Evolutionary conservation across 192 early-diverging fungal species (phyloP), one percentile per base, ranked within the genome.

Genomic region (Linderina pennispora): DNA sequence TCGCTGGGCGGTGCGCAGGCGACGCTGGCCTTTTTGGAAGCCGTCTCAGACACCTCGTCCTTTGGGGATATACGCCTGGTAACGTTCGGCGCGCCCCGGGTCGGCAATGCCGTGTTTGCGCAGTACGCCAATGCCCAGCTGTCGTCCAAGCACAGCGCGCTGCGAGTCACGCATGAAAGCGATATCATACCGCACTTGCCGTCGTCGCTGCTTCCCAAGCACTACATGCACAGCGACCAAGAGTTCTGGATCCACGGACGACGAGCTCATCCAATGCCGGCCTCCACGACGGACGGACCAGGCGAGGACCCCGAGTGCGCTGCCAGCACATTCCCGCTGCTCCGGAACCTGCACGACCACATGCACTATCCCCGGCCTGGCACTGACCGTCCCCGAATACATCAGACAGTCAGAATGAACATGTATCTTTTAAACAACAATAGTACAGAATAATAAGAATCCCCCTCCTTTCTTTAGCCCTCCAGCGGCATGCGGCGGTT

Each of bases 401-500:
- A n/a, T n/a, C n/a, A n/a, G n/a, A n/a, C n/a, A n/a, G n/a, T n/a
- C n/a, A n/a, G n/a, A n/a, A n/a, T n/a, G n/a, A n/a, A n/a, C n/a
- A n/a, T n/a, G n/a, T n/a, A n/a, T n/a, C n/a, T n/a, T n/a, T n/a
- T n/a, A n/a, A n/a, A n/a, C n/a, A n/a, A n/a, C n/a, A n/a, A n/a
- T n/a, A n/a, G n/a, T n/a, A n/a, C n/a, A n/a, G n/a, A n/a, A n/a
- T n/a, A n/a, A n/a, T n/a, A n/a, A n/a, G n/a, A n/a, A n/a, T n/a
- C n/a, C n/a, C n/a, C n/a, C n/a, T n/a, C n/a, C n/a, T n/a, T n/a
- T 20, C n/a, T 15, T 46, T 31, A 70, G 14, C 67, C 67, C 24
- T 71, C 67, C 5, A 71, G 55, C 42, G 62, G 62, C 67, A 71
- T 71, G 32, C 67, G 60, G 0, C 67, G 54, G 52, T 71, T 60